Conservation (phyloP, 768 basidiomycete species). For the Phlebiopsis flavidoalba region DNA sequence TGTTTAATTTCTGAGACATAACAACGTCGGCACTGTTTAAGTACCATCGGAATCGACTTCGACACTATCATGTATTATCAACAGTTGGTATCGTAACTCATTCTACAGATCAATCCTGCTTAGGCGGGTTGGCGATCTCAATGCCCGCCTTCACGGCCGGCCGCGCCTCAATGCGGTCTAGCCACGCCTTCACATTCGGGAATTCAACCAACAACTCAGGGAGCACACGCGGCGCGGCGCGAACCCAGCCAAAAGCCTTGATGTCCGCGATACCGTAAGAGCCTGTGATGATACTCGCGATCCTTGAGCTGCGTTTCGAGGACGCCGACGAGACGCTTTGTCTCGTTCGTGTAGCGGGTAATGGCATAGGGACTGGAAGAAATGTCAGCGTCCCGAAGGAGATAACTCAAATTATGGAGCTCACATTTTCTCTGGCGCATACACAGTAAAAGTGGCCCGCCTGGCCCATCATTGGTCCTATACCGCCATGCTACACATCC, state of each 20-base stretch:
- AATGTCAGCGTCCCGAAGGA: neutral
- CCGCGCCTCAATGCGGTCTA: neutral
- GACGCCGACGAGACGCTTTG: constrained; percentile 74
- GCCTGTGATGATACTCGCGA: constrained; percentile 79
- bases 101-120: too few relatives aligned
- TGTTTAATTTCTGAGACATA: too few relatives aligned
- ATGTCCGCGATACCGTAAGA: constrained; percentile 69
- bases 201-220: neutral
- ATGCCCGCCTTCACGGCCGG: neutral
- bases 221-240: constrained; percentile 3
- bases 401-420: neutral
- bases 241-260: constrained; percentile 60
- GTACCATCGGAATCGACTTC: too few relatives aligned
- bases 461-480: constrained; percentile 87
- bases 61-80: too few relatives aligned
- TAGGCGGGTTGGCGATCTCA: neutral
- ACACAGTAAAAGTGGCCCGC: constrained; percentile 18
- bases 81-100: too few relatives aligned
- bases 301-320: constrained; percentile 65
- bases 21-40: too few relatives aligned
- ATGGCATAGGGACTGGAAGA: constrained; percentile 44
- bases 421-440: constrained; percentile 10
- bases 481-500: constrained; percentile 57
- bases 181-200: neutral
- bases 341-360: constrained; percentile 76